Base-by-base conservation (phyloP, 345 rosid genomes). In the Rhizophora apiculata region DNA sequence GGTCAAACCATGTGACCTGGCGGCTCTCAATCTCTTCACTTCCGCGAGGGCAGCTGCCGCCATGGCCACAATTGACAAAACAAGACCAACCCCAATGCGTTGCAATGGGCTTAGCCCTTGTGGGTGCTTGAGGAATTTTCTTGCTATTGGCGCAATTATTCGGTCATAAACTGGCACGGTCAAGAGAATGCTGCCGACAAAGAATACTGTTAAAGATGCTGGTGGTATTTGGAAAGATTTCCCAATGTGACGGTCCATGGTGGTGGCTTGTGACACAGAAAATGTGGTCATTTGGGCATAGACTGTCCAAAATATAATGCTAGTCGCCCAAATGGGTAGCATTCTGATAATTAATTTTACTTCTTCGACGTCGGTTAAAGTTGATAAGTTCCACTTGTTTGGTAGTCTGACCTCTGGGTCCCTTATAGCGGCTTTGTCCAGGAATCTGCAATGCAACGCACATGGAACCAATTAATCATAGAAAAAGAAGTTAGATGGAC, bases 321-420 rank as follows among this genome's bases (percentile, higher is more conserved):
- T 87, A 49, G 99, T 92, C 54, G 89, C 93, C 99, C 99, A 95
- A 21, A 92, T 80, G 6, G 99, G 99, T 66, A 95, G 55, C 99
- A 95, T 95, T 21, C 96, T 72, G 3, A 95, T 16, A 60, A 95
- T 87, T 78, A 88, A 43, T 84, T 95, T 95, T 62, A 92, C 99
- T 75, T 95, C 99, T 53, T 95, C 99, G 5, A 88, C 96, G 62
- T 95, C 99, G 6, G 96, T 88, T 69, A 92, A 64, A 74, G 99
- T 95, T 36, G 96, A 78, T 63, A 95, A 53, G 57, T 77, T 76
- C 99, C 99, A 91, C 81, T 86, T 88, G 81, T 86, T 88, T 68
- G 64, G 67, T 22, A 13, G 59, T 16, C 68, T 63, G 62, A 39
- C 52, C 13, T 76, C 74, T 13, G 88, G 74, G 26, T 76, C 84